Conservation (phyloP, 257 asterid genomes). For the Rhazya stricta region DNA sequence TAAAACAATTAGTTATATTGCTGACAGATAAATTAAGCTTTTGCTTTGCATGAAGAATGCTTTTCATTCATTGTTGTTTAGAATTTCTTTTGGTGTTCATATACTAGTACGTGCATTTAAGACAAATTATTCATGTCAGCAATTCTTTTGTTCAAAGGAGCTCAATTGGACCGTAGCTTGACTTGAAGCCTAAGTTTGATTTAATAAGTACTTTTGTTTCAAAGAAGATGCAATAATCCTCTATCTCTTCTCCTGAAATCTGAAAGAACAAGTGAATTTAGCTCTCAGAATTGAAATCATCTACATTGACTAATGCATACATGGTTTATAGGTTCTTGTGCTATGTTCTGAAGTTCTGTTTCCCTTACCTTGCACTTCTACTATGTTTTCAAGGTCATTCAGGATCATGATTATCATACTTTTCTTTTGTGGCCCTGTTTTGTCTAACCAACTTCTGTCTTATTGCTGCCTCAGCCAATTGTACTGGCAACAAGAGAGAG, state of each 20-base stretch:
- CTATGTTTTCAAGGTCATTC: neutral
- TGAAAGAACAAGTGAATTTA: neutral
- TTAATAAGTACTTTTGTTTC: neutral
- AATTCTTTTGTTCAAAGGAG: neutral
- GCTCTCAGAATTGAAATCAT: neutral
- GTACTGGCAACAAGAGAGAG: conserved; percentile 18
- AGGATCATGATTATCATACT: neutral
- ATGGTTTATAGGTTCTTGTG: neutral
- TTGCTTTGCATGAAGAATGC: neutral
- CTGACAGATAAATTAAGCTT: neutral
- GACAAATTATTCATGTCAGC: neutral
- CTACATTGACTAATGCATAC: neutral
- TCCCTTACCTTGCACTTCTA: neutral
- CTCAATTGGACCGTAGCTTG: neutral
- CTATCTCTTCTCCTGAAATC: neutral
- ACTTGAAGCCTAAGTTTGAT: neutral
- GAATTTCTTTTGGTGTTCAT: neutral
- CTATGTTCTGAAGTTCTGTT: neutral
- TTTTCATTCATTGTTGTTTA: too few species aligned
- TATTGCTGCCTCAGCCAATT: conserved; percentile 46
- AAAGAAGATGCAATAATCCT: neutral
- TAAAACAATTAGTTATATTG: too few species aligned
- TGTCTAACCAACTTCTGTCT: conserved; percentile 6
- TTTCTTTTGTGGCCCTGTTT: neutral
- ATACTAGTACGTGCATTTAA: neutral